Evolutionary conservation across 2,329 filamentous ascomycete species (phyloP).

Genomic region (Sclerotinia borealis): DNA sequence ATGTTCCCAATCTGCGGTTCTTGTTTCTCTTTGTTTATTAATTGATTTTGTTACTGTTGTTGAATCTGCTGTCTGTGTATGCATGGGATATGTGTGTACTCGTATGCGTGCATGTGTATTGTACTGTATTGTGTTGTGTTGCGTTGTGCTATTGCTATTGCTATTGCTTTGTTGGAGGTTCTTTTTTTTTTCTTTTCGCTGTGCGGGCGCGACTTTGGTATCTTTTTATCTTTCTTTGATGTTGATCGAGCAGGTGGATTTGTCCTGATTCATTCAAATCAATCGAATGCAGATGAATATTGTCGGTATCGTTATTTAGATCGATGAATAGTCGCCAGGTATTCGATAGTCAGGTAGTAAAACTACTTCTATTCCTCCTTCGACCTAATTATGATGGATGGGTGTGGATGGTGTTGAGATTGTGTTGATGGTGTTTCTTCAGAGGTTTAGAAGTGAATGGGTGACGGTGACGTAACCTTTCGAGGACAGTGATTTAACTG

Average conservation of each 20-base stretch:
- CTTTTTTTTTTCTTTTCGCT: no score
- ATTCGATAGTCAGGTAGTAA: no score
- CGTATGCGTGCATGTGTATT: not conserved
- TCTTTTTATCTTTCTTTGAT: not conserved
- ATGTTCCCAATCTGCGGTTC: not conserved
- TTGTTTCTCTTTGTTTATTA: not conserved
- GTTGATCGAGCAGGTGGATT: not conserved
- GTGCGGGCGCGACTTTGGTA: not conserved
- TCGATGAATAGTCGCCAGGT: no score
- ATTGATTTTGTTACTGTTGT: not conserved
- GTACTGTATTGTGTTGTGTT: not conserved
- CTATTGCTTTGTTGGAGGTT: not conserved
- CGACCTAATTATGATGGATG: no score
- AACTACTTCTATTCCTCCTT: not conserved
- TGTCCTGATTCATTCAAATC: no score
- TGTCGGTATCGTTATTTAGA: no score
- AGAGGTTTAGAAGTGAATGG: not conserved
- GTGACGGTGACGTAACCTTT: not conserved
- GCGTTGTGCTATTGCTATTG: not conserved
- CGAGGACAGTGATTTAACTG: not conserved
- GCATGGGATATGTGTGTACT: not conserved
- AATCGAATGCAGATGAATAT: no score
- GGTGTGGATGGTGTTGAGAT: no score
- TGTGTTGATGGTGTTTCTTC: no score
- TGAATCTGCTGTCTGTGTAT: not conserved